These are phyloP conservation scores for Vaccinium corymbosum DNA, from an alignment of 148 eudicot species.

Conservation along the genomic window DNA sequence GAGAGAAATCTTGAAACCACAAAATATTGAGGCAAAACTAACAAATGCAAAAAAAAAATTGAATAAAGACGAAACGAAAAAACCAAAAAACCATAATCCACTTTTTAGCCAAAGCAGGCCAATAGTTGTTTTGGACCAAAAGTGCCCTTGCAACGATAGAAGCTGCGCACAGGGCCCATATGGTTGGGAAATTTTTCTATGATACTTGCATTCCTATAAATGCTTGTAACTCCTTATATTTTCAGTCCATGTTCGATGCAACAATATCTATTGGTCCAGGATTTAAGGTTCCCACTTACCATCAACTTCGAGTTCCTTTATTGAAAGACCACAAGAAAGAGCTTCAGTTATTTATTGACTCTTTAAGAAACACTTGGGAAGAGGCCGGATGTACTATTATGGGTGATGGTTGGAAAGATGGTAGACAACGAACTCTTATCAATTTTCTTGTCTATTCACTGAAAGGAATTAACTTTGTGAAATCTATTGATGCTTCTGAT, in stretches of 20 bases:
- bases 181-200: slow-evolving; percentile 4
- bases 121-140: no score
- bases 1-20: no score
- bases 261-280: slow-evolving; percentile 7
- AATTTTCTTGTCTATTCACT: background rate
- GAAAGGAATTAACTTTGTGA: no score
- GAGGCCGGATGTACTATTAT: background rate
- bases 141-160: background rate
- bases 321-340: background rate
- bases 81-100: no score
- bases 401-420: slow-evolving; percentile 4
- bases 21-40: no score
- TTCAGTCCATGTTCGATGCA: background rate
- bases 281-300: slow-evolving; percentile 3
- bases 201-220: slow-evolving; percentile 15
- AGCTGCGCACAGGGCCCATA: slow-evolving; percentile 2
- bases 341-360: background rate
- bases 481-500: no score
- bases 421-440: background rate
- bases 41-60: no score
- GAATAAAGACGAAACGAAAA: no score
- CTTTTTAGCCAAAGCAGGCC: no score
- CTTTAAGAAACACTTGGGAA: background rate
- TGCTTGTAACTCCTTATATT: background rate
- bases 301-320: slow-evolving; percentile 9